Base-by-base conservation (phyloP, 306 rosid genomes). In the Carpinus viminea region DNA sequence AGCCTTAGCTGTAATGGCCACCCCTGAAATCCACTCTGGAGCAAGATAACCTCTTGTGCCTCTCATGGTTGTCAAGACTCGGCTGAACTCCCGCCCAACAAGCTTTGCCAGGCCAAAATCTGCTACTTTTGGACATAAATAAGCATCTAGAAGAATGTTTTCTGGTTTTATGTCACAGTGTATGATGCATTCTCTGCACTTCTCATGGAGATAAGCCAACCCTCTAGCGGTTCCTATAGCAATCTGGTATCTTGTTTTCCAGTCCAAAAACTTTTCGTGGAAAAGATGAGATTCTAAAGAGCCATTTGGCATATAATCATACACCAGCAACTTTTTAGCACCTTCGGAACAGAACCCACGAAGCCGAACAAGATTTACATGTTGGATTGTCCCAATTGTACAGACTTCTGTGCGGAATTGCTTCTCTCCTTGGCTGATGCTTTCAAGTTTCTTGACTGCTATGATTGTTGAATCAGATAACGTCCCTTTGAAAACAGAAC, bases 31-130 rank as follows among this genome's bases (percentile, higher is more conserved):
- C 98, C 98, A 94, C 73, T 94, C 98, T 0, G 97, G 98, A 0
- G 98, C 98, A 18, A 94, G 90, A 59, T 94, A 94, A 1, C 98
- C 97, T 79, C 94, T 86, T 34, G 97, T 94, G n/a, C 98, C 98
- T 92, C 98, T 89, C 88, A 92, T 91, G 24, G 96, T 89, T 20
- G 98, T 92, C 50, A 94, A 88, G 69, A 94, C 98, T 53, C 96
- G 79, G 78, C 97, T 92, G 82, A 92, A 92, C n/a, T 88, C 87
- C 61, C 87, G 79, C 24, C 89, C 90, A 17, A 91, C 52, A 1
- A 83, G 80, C 81, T 91, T 91, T 9, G 93, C 88, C 7, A 89
- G 78, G 20, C 96, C 93, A 48, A 91, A 91, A 61, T 89, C 96
- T 0, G 93, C 87, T 9, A 87, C 85, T 79, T 91, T 78, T 3